Evolutionary conservation across 768 basidiomycete species (phyloP), one percentile per base, ranked within the genome.

Genomic region (Lentinula sp.): DNA sequence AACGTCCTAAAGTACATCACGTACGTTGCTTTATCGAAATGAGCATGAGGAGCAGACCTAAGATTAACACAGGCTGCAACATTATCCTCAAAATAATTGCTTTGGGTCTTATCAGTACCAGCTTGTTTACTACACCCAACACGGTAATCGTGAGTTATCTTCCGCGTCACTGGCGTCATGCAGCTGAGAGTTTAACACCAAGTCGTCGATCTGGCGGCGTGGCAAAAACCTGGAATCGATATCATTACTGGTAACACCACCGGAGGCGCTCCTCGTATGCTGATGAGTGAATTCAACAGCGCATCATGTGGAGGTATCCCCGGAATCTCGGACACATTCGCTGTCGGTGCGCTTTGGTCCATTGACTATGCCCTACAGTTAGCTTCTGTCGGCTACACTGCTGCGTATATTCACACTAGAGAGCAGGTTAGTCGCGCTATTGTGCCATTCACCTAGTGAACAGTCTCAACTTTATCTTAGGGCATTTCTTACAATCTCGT

Each of bases 201-300:
- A 80, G 79, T 76, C 18, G 76, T 79, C 12, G 61, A 54, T 1
- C 72, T 80, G 43, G 75, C 78, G 0, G 43, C 72, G n/a, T 84
- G 82, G 82, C 78, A 83, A 61, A 61, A 68, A 46, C 66, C 72
- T n/a, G 82, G 77, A 18, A 73, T 84, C 23, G 64, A 69, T 32
- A 66, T 70, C 48, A 62, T 74, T 23, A 51, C 75, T 45, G 66
- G 70, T 45, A 70, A 71, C 9, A 69, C 70, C n/a, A 67, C 71
- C n/a, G 63, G 63, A 6, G 66, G 59, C 57, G 67, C 65, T 52
- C 76, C 73, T 61, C 68, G 74, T 59, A 66, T 83, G 36, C 71
- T 82, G 61, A 81, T 82, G 77, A 78, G 78, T 41, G 83, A 84
- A 66, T 83, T 82, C 65, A 84, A 82, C 68, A 77, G 76, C 4